Evolutionary conservation across 2,329 filamentous ascomycete species (phyloP).

Genomic region (Claviceps spartinae): DNA sequence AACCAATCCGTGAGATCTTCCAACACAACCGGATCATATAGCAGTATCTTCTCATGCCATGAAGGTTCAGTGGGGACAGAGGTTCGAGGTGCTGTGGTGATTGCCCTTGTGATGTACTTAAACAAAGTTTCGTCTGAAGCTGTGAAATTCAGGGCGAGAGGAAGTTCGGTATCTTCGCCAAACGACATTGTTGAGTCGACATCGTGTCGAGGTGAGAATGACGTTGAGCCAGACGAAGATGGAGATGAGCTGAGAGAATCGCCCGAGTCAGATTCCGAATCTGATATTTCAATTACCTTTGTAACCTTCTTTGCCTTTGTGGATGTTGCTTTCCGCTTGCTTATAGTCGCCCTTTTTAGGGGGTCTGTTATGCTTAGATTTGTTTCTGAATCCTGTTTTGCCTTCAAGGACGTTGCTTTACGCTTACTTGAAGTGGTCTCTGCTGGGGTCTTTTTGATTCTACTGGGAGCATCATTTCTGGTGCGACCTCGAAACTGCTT

Average conservation of each 20-base stretch:
- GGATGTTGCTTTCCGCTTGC: conserved; percentile 3
- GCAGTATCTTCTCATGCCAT: conserved; percentile 86
- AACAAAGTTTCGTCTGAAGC: conserved; percentile 34
- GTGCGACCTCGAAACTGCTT: no score
- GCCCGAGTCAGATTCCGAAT: conserved; percentile 31
- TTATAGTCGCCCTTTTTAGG: background rate
- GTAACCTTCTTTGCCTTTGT: background rate
- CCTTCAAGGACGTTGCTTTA: no score
- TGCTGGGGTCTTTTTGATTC: no score
- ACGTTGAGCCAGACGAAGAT: conserved; percentile 23
- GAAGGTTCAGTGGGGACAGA: conserved; percentile 40
- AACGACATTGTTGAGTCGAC: conserved; percentile 30
- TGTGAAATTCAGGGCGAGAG: conserved; percentile 24
- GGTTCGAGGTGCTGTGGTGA: conserved; percentile 36
- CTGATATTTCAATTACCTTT: conserved; percentile 33
- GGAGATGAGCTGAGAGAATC: conserved; percentile 18
- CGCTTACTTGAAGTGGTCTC: no score
- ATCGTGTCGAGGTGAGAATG: conserved; percentile 27
- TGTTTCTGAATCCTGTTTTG: conserved; percentile 19
- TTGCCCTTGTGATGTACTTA: conserved; percentile 38
- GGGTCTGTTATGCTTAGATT: conserved; percentile 6
- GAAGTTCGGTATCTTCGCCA: conserved; percentile 32
- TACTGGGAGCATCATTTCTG: no score
- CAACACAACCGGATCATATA: conserved; percentile 81
- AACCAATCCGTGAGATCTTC: conserved; percentile 79